Evolutionary conservation across 2,329 filamentous ascomycete genomes (phyloP), one percentile per base, ranked within the genome.

Genomic region (Trichoderma sp.): DNA sequence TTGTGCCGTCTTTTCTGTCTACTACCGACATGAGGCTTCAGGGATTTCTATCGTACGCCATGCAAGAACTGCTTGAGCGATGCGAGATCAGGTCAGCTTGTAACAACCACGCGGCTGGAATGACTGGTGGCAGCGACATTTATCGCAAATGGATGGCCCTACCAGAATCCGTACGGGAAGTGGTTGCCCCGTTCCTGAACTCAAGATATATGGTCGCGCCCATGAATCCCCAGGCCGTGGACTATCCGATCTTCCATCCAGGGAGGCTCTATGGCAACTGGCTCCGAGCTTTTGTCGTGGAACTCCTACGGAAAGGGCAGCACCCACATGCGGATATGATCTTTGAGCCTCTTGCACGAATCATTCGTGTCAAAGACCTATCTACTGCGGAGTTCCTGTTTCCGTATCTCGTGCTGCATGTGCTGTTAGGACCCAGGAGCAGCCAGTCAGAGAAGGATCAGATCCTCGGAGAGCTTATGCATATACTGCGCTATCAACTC

Each of bases 1-100:
- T 99, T 12, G 92, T 98, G 28, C 93, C 93, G 67, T 90, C 93
- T 0, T 99, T 99, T 73, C 81, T 96, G 50, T 96, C 94, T 1
- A 90, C 92, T 1, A 95, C 90, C 0, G 96, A 97, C 74, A 90
- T 93, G 2, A 89, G 88, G 69, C 84, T 93, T 6, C 95, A 98
- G 75, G 93, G 93, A 0, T 97, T 96, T 73, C 82, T 99, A 19
- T 94, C 94, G 1, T 99, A 91, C 76, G 91, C 90, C 2, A 97
- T 99, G 88, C 95, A 99, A 76, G 90, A 96, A 71, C 83, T 98
- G 47, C 83, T 98, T 3, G 88, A 89, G 51, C 87, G 89, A 69
- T 92, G 90, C 72, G 88, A 90, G 30, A 88, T 97, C 72, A 88
- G 83, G 66, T 80, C 84, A 12, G 85, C 84, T 0, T 82, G 80